Percentiles rank a stretch among this genome's conserved stretches.
Evolutionary conservation across 768 basidiomycete genomes (phyloP).

Genomic region (Dacryopinax spathularia): DNA sequence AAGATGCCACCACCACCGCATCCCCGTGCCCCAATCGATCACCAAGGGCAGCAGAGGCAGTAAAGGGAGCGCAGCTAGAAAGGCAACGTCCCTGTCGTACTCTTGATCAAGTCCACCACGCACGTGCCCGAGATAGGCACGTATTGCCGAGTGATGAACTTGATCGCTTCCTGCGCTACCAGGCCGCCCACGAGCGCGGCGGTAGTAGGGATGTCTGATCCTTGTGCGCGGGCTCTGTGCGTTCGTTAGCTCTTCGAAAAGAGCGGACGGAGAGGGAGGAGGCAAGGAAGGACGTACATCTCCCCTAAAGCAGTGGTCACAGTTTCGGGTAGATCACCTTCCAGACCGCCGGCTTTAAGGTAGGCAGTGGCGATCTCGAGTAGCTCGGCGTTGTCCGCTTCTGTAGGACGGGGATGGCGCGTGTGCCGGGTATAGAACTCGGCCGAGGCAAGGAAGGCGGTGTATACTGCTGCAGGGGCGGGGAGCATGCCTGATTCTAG

Average conservation of each 20-base stretch:
- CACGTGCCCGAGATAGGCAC: constrained; percentile 77
- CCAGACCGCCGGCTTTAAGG: not conserved
- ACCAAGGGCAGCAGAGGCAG: too few species aligned
- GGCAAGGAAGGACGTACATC: not conserved
- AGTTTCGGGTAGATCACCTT: not conserved
- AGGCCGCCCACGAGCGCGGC: constrained; percentile 88
- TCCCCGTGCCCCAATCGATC: too few species aligned
- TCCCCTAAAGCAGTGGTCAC: not conserved
- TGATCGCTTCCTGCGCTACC: constrained; percentile 92
- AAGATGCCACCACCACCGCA: too few species aligned
- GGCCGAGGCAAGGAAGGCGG: not conserved
- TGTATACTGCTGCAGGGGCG: not conserved
- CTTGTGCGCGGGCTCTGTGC: constrained; percentile 58
- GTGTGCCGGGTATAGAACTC: not conserved
- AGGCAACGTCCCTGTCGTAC: constrained; percentile 17
- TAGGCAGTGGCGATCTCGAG: not conserved
- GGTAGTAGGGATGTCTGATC: constrained; percentile 79
- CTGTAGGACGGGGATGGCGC: not conserved
- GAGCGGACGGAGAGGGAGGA: not conserved
- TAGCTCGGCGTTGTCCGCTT: not conserved
- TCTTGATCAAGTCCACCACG: constrained; percentile 54
- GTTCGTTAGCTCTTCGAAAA: constrained; percentile 6
- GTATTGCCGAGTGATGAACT: constrained; percentile 92
- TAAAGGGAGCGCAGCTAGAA: too few species aligned
- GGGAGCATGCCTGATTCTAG: not conserved